Evolutionary conservation across 225 moss, liverwort and hornwort species (phyloP).

Genomic region (Physcomitrellopsis africana): DNA sequence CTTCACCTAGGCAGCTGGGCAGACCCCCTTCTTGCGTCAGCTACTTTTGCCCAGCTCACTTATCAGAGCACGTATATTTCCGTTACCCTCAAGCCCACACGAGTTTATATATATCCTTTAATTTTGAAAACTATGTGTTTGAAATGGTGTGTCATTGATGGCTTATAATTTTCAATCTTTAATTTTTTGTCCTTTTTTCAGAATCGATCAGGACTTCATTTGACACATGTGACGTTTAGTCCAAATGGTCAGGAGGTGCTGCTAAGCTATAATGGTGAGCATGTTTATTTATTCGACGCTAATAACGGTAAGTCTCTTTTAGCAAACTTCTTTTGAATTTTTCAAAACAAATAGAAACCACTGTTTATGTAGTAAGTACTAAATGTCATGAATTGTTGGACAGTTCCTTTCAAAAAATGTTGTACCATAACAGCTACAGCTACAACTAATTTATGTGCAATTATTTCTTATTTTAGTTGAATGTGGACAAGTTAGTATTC

Average conservation of each 20-base stretch:
- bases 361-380: constrained; percentile 12
- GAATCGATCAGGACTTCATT: constrained; percentile 90
- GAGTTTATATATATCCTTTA: constrained; percentile 12
- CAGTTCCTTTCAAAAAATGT: background rate
- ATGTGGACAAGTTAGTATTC: constrained; percentile 2
- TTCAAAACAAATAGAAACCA: constrained; percentile 11
- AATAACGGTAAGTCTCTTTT: constrained; percentile 56
- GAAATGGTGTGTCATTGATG: background rate
- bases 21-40: constrained; percentile 86
- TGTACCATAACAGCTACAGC: constrained; percentile 10
- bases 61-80: constrained; percentile 81
- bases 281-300: constrained; percentile 94
- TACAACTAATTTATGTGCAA: background rate
- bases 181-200: constrained; percentile 39
- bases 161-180: background rate
- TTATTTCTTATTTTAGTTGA: constrained; percentile 17
- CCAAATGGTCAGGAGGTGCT: constrained; percentile 94
- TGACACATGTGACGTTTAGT: constrained; percentile 97
- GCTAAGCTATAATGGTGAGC: constrained; percentile 97
- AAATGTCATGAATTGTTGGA: background rate
- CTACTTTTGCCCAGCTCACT: constrained; percentile 98
- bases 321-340: background rate
- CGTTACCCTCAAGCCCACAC: constrained; percentile 5
- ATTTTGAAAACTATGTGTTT: constrained; percentile 7
- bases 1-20: constrained; percentile 74